These are phyloP conservation scores for Klebsormidium nitens DNA, from an alignment of 139 green algal genomes.

Conservation along the genomic window DNA sequence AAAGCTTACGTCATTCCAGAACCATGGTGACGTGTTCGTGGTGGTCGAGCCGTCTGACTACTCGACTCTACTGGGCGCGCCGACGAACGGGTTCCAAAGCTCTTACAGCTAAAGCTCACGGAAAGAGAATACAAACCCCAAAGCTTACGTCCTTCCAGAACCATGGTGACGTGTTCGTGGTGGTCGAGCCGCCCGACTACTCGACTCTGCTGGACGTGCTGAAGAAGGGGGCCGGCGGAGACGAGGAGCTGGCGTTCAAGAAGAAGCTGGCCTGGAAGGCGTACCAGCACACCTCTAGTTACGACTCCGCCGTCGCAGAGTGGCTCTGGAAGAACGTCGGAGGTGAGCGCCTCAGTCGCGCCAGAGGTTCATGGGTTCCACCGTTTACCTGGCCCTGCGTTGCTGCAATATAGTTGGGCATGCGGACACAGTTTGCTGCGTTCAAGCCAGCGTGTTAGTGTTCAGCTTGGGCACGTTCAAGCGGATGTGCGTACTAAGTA, in stretches of 20 bases:
- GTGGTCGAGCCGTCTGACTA: constrained; percentile 89
- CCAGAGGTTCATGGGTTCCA: too few species aligned
- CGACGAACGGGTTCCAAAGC: constrained; percentile 46
- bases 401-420: too few species aligned
- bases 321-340: too few species aligned
- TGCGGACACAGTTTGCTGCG: too few species aligned
- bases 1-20: constrained; percentile 33
- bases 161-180: constrained; percentile 52
- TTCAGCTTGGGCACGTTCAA: too few species aligned
- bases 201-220: constrained; percentile 55
- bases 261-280: constrained; percentile 95
- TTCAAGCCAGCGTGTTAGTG: too few species aligned
- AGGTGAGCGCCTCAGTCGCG: too few species aligned
- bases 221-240: neutral
- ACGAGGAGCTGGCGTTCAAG: constrained; percentile 45
- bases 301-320: constrained; percentile 88
- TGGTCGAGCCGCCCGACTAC: constrained; percentile 89
- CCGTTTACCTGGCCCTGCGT: too few species aligned
- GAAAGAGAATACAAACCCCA: too few species aligned
- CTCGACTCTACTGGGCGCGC: constrained; percentile 55
- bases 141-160: constrained; percentile 39
- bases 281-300: constrained; percentile 90
- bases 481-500: too few species aligned
- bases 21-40: constrained; percentile 54
- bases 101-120: too few species aligned